Evolutionary conservation across 1,139 yeast species (phyloP).

Genomic region (Zhuliangozyma parablackwelliae): DNA sequence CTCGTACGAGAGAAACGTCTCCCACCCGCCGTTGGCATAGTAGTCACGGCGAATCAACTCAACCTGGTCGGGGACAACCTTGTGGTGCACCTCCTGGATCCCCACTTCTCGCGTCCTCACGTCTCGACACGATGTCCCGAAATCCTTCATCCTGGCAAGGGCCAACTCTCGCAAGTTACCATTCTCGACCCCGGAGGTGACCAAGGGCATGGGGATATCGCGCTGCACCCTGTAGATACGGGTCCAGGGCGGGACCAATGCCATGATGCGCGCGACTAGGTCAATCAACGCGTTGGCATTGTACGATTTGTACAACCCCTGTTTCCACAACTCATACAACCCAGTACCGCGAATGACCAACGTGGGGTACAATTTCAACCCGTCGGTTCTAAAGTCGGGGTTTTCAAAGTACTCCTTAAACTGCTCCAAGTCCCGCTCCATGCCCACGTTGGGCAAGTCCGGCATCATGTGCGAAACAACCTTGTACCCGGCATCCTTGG

Average conservation of each 20-base stretch:
- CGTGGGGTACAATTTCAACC: conserved; percentile 91
- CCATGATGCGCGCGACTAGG: conserved; percentile 89
- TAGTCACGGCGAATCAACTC: conserved; percentile 94
- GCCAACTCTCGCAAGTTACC: conserved; percentile 96
- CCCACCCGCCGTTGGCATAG: conserved; percentile 99
- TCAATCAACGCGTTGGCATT: conserved; percentile 93
- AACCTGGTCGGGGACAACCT: conserved; percentile 95
- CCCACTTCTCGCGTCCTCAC: conserved; percentile 99
- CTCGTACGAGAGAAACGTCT: conserved; percentile 90
- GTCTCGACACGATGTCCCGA: conserved; percentile 93
- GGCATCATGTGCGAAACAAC: conserved; percentile 99
- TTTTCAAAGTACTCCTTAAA: conserved; percentile 94
- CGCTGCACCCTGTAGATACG: conserved; percentile 97
- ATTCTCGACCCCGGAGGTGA: conserved; percentile 96
- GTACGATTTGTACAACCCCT: conserved; percentile 89
- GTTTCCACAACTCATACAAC: conserved; percentile 93
- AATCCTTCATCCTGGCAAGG: conserved; percentile 94
- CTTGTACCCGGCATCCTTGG: conserved; percentile 97
- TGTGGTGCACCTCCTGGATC: conserved; percentile 95
- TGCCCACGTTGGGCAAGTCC: conserved; percentile 95
- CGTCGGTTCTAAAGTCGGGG: conserved; percentile 96
- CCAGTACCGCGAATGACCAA: conserved; percentile 98
- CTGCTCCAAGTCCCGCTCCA: conserved; percentile 96
- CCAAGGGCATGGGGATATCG: conserved; percentile 99
- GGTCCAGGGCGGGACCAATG: conserved; percentile 99